Percentiles rank a stretch among this genome's conserved stretches.
These are phyloP conservation scores for Colletotrichum sp. DNA, from an alignment of 2,329 filamentous ascomycete species.

Conservation along the genomic window DNA sequence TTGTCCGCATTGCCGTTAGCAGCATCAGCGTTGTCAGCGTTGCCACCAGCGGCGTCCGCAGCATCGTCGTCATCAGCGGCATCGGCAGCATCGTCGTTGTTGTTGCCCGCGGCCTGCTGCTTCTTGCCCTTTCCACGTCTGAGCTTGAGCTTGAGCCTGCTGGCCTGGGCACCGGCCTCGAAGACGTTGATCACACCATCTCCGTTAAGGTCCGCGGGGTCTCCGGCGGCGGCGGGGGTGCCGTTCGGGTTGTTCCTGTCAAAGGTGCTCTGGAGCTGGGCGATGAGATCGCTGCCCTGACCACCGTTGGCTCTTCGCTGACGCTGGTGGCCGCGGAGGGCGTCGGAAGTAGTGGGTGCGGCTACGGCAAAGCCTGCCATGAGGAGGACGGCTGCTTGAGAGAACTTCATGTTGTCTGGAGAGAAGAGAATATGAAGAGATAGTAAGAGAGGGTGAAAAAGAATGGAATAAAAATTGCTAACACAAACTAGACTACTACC, in stretches of 20 bases:
- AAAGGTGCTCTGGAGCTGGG: conserved; percentile 4
- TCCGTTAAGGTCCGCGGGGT: not conserved
- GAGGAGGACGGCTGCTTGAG: not conserved
- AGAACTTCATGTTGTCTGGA: conserved; percentile 1
- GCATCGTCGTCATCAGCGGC: not conserved
- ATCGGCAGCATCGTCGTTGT: too few species aligned
- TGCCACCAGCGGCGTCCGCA: not conserved
- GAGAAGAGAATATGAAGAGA: not conserved
- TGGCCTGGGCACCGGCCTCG: conserved; percentile 1
- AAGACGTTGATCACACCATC: conserved; percentile 18
- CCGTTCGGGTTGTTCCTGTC: not conserved
- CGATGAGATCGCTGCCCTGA: not conserved
- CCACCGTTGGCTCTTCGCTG: conserved; percentile 1
- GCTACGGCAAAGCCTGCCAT: conserved; percentile 7
- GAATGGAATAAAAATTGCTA: not conserved
- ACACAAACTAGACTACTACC: conserved; percentile 10
- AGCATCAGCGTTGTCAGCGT: not conserved
- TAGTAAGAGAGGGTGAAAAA: not conserved
- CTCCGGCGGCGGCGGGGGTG: not conserved
- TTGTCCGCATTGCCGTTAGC: not conserved
- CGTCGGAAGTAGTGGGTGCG: not conserved
- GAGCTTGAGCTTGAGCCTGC: not conserved
- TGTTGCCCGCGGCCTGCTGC: not conserved
- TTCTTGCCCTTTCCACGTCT: not conserved
- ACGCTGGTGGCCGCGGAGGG: not conserved